Base-by-base conservation (phyloP, 2,329 filamentous ascomycete genomes). In the Harringtonia lauricola region DNA sequence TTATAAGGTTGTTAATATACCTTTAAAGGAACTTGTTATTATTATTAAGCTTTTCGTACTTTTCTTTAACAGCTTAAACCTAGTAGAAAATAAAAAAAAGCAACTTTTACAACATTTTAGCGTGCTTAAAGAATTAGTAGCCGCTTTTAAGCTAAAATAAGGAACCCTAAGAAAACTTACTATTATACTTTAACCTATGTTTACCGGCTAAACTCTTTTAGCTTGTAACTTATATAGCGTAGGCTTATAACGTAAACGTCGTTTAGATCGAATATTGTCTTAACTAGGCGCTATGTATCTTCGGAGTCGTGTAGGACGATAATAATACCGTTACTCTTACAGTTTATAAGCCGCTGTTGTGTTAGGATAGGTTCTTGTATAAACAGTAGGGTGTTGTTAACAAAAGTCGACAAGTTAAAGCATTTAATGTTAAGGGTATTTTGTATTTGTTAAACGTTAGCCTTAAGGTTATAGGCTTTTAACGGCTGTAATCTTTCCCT, bases 11-110 rank as follows among this genome's bases (percentile, higher is more conserved):
- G 51, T 90, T 90, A 56, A 96, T 96, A 60, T 96, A 96, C 62
- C 95, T 95, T 63, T 96, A 90, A 39, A 98, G 67, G 58, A 96
- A 95, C 57, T 88, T 90, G 72, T 98, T 98, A 62, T 95, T 89
- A 62, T 76, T 92, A 63, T 96, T 89, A 43, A 98, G 79, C 64
- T 95, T 95, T 66, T 95, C 87, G 59, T 98, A 89, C 59, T 96
- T 90, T 54, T 85, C 83, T 62, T 88, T 86, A 50, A 96, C 89
- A 26, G 86, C 86, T 59, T 98, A 90, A 60, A 96, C 94, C 41
- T 87, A 83, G 63, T 95, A 86, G 52, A 95, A 87, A 36, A 96
- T 83, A 50, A 83, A 86, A 49, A 94, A 72, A 29, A 98, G 77
- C 24, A 87, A 94, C 43, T 88, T 86, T 64, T 98, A 92, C 24